phyloP scores from a whole-genome alignment of 306 rosid genomes.

The Spatholobus suberectus region DNA sequence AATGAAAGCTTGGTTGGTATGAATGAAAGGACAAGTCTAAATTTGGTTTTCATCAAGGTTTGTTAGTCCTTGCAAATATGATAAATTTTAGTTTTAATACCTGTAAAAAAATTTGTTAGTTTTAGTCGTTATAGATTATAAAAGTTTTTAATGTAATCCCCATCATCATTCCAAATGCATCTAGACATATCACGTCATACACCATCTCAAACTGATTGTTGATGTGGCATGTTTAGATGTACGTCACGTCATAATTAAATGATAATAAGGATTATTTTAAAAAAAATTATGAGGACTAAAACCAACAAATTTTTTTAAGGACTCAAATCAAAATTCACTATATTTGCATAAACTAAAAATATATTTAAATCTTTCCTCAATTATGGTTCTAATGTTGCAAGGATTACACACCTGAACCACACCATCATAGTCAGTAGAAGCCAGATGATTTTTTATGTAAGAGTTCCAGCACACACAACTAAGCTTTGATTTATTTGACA shows the following conservation, averaged over 20 bases:
- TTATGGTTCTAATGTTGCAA: constrained; percentile 2
- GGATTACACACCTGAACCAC: constrained; percentile 79
- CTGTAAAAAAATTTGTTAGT: not conserved
- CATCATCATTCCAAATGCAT: not conserved
- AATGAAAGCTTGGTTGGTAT: constrained; percentile 6
- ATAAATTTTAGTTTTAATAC: not conserved
- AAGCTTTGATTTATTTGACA: constrained; percentile 80
- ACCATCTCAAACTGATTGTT: not conserved
- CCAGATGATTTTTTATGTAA: constrained; percentile 84
- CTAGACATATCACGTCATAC: not conserved
- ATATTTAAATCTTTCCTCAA: not conserved
- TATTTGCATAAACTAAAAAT: not conserved
- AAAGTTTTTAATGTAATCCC: not conserved
- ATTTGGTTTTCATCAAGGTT: not conserved
- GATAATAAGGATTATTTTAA: not conserved
- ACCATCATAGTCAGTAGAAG: constrained; percentile 95
- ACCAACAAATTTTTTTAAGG: not conserved
- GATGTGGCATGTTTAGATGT: not conserved
- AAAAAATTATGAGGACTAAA: not conserved
- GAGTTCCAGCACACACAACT: constrained; percentile 94
- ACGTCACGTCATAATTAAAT: not conserved
- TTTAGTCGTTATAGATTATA: not conserved
- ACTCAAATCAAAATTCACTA: not conserved
- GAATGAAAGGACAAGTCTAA: not conserved
- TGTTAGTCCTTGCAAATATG: not conserved